Conservation (phyloP, 1,139 yeast species). For the Nakaseomyces uthaithaninus region DNA sequence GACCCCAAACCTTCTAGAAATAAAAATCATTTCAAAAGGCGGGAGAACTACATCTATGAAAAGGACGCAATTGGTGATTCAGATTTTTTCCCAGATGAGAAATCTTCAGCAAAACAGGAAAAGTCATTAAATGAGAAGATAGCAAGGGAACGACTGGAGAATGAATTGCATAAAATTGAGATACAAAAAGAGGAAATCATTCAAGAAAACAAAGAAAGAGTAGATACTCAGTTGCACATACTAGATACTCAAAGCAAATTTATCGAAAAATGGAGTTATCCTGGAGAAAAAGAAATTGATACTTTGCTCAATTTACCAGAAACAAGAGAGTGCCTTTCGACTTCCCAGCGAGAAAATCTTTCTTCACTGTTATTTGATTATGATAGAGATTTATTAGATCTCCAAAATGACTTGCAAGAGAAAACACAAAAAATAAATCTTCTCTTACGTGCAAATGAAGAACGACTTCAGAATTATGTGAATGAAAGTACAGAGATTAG, state of each 20-base stretch:
- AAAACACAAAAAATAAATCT: neutral
- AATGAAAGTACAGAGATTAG: neutral
- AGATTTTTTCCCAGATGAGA: neutral
- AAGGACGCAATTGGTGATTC: neutral
- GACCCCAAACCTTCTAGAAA: neutral
- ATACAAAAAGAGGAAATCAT: neutral
- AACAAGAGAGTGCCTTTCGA: constrained; percentile 1
- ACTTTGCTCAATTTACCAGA: neutral
- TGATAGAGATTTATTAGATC: neutral
- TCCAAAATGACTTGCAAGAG: neutral
- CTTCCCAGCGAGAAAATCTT: neutral
- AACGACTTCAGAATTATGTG: neutral
- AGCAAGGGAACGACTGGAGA: neutral
- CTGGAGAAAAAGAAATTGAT: neutral
- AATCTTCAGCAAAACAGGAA: no score
- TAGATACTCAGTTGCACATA: neutral
- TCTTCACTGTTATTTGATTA: neutral
- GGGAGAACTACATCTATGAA: constrained; percentile 2
- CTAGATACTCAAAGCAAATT: neutral
- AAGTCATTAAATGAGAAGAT: neutral
- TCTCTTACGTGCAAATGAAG: neutral
- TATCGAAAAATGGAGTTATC: neutral
- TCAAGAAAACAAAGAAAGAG: neutral
- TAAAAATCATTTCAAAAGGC: neutral
- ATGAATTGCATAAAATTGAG: constrained; percentile 1